Evolutionary conservation across 1,284 basidiomycete genomes (phyloP), one percentile per base, ranked within the genome.

Genomic region (Microbotryum saponariae): DNA sequence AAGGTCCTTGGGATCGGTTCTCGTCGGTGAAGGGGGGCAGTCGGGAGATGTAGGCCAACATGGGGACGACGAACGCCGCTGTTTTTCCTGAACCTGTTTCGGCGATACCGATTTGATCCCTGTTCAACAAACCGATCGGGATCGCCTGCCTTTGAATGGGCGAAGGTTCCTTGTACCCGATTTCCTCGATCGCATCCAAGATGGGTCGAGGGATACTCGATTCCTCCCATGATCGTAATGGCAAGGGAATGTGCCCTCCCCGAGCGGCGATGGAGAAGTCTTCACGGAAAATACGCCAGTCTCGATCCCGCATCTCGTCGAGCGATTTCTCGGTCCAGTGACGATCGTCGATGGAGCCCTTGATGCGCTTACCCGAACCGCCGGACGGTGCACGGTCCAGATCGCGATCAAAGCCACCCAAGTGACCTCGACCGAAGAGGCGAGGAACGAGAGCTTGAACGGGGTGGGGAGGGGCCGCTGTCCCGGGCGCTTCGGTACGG

Each of bases 41-140:
- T 58, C 83, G 83, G 29, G 85, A 85, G 71, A 98, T 97, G 78
- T 97, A 97, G 33, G 90, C 81, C 54, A 98, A 81, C 90, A 98
- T 94, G 21, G 94, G 94, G 58, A 98, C 94, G 63, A 97, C 91
- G 77, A 97, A 98, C 3, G 93, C 91, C n/a, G 93, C 94, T 18
- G 94, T 98, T 80, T 98, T 98, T 74, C 94, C 94, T 70, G 94
- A 97, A 80, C 91, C 91, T 91, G 96, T 98, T 77, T 99, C 94
- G 63, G 94, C 96, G 60, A 98, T 91, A 70, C 94, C 96, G 72
- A 99, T 97, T 68, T 97, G 85, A 75, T 99, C 94, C 55, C 94
- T 82, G 73, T 94, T 93, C 74, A 93, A 89, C 67, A 98, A 76
- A 51, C 94, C 94, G 66, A 99, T 97, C 10, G 94, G 94, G 64